Conservation (phyloP, 106 monocot species). For the Amphibolis antarctica region DNA sequence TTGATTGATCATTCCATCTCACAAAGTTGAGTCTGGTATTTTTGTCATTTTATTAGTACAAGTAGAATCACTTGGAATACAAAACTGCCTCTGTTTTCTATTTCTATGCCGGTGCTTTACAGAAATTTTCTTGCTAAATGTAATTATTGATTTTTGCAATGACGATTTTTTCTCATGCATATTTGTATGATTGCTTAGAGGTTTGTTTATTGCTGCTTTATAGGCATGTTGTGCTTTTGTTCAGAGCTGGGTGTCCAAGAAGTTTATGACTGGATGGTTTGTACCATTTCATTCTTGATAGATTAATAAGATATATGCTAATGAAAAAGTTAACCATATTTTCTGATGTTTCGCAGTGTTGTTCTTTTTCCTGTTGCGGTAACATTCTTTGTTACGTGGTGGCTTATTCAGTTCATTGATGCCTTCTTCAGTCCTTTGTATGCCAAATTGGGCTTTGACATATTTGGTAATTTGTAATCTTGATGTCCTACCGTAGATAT, state of each 20-base stretch:
- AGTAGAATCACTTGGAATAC: too few relatives aligned
- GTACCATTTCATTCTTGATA: not conserved
- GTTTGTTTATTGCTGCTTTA: not conserved
- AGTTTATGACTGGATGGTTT: slow-evolving; percentile 95
- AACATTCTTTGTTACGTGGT: slow-evolving; percentile 95
- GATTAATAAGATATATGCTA: not conserved
- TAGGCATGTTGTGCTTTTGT: slow-evolving; percentile 89
- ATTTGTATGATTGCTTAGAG: not conserved
- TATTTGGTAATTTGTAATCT: slow-evolving; percentile 59
- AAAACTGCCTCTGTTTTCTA: too few relatives aligned
- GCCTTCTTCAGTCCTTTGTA: slow-evolving; percentile 95
- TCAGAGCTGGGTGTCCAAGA: slow-evolving; percentile 89
- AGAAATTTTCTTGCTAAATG: too few relatives aligned
- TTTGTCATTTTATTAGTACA: too few relatives aligned
- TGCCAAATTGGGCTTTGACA: slow-evolving; percentile 55
- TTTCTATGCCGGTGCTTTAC: too few relatives aligned
- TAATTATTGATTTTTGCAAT: too few relatives aligned
- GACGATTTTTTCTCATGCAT: too few relatives aligned
- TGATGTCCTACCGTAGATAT: too few relatives aligned
- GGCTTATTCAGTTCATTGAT: slow-evolving; percentile 98
- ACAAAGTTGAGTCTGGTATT: too few relatives aligned
- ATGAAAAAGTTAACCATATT: not conserved
- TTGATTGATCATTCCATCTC: too few relatives aligned
- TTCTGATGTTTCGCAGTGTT: slow-evolving; percentile 50
- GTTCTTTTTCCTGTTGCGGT: slow-evolving; percentile 95